Conservation (phyloP, 768 basidiomycete species). For the Tricholomella constricta region DNA sequence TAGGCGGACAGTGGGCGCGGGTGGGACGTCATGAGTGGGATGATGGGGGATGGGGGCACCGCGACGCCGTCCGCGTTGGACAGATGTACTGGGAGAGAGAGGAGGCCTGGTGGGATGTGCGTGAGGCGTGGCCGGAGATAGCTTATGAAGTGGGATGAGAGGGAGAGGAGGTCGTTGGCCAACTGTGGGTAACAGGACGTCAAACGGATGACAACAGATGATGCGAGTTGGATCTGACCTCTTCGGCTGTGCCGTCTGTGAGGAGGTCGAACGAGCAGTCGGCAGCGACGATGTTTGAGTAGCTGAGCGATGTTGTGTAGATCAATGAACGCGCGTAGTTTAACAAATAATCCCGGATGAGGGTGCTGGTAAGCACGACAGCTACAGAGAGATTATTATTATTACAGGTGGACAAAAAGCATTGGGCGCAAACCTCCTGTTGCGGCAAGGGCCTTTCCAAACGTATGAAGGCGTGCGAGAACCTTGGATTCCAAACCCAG, state of each 20-base stretch:
- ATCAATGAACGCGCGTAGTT: constrained; percentile 93
- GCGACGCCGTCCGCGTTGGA: not conserved
- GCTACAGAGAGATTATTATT: constrained; percentile 41
- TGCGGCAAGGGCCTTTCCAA: constrained; percentile 88
- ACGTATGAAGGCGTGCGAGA: constrained; percentile 82
- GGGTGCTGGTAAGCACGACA: constrained; percentile 68
- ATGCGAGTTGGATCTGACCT: constrained; percentile 34
- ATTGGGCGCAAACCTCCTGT: constrained; percentile 69
- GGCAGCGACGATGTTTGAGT: constrained; percentile 73
- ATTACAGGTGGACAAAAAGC: not conserved
- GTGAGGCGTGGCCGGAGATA: constrained; percentile 32
- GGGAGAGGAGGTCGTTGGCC: constrained; percentile 40
- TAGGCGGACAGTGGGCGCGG: constrained; percentile 76
- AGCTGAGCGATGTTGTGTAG: constrained; percentile 86
- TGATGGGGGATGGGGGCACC: constrained; percentile 67
- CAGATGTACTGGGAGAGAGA: constrained; percentile 27
- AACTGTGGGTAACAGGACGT: constrained; percentile 22
- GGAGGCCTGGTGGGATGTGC: constrained; percentile 35
- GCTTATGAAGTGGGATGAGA: constrained; percentile 44
- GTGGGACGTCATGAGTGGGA: constrained; percentile 77
- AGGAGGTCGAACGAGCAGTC: constrained; percentile 82
- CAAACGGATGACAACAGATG: not conserved
- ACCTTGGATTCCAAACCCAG: constrained; percentile 74
- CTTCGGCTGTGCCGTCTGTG: constrained; percentile 61
- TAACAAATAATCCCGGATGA: constrained; percentile 81